These are phyloP conservation scores for Hypoxylon sp. DNA, from an alignment of 2,329 filamentous ascomycete species.

Conservation along the genomic window DNA sequence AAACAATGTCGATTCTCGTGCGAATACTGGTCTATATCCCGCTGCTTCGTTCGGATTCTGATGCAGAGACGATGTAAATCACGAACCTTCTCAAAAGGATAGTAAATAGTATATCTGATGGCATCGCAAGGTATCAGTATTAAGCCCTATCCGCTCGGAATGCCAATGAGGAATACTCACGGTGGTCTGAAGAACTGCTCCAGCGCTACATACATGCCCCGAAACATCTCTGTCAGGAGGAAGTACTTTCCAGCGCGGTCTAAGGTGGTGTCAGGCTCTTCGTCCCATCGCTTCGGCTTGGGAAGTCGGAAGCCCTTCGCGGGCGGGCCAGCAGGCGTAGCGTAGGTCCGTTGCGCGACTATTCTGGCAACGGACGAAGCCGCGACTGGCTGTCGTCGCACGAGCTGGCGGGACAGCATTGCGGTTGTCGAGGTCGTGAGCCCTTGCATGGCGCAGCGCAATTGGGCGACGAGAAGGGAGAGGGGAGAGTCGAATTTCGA, in stretches of 20 bases:
- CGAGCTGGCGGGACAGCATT: constrained; percentile 51
- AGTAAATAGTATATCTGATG: constrained; percentile 93
- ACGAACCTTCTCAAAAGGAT: constrained; percentile 92
- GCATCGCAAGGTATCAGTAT: constrained; percentile 33
- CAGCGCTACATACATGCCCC: constrained; percentile 97
- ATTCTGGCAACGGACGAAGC: constrained; percentile 47
- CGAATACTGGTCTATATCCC: constrained; percentile 18
- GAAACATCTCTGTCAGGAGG: constrained; percentile 92
- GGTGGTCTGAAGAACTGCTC: constrained; percentile 99
- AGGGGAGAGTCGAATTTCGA: constrained; percentile 38
- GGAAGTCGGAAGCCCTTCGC: constrained; percentile 84
- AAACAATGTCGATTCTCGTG: not conserved
- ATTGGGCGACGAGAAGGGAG: constrained; percentile 41
- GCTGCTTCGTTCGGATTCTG: constrained; percentile 4
- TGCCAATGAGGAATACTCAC: constrained; percentile 69
- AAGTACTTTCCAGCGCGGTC: constrained; percentile 95
- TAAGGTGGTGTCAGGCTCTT: constrained; percentile 79
- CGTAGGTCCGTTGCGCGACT: constrained; percentile 60
- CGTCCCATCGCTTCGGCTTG: constrained; percentile 81
- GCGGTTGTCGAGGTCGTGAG: constrained; percentile 48
- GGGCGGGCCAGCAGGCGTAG: constrained; percentile 82
- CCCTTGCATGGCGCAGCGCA: constrained; percentile 50
- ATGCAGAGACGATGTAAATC: not conserved
- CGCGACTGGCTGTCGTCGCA: constrained; percentile 48
- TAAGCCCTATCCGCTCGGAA: not conserved